phyloP scores from a whole-genome alignment of 2,329 filamentous ascomycete genomes.

The Colletotrichum sojae region DNA sequence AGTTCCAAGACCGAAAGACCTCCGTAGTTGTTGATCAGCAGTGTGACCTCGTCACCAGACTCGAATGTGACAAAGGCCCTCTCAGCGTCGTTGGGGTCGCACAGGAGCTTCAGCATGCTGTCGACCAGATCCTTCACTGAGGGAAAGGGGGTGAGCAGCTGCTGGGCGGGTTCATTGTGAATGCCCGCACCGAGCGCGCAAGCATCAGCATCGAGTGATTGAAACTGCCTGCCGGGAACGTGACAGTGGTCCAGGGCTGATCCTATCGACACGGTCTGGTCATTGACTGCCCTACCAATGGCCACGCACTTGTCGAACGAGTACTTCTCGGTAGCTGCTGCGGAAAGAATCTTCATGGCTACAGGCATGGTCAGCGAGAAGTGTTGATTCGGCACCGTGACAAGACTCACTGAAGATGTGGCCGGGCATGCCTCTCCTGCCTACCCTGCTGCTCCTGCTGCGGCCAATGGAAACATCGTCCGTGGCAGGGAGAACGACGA shows the following conservation, averaged over 20 bases:
- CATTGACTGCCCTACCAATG: constrained; percentile 69
- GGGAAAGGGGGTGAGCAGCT: constrained; percentile 55
- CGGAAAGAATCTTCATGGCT: constrained; percentile 78
- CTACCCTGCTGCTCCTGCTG: constrained; percentile 77
- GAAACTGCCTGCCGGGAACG: constrained; percentile 74
- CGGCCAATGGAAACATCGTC: constrained; percentile 82
- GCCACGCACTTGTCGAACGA: constrained; percentile 69
- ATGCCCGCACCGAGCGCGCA: constrained; percentile 68
- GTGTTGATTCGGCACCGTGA: constrained; percentile 46
- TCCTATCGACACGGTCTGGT: constrained; percentile 76
- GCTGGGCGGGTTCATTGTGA: constrained; percentile 60
- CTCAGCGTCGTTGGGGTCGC: constrained; percentile 66
- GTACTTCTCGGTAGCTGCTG: constrained; percentile 72
- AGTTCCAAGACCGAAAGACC: constrained; percentile 69
- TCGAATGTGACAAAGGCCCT: constrained; percentile 66
- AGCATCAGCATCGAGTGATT: constrained; percentile 56
- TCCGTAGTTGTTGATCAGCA: constrained; percentile 72
- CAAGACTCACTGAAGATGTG: constrained; percentile 63
- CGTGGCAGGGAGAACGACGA: constrained; percentile 79
- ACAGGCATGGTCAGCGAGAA: constrained; percentile 55
- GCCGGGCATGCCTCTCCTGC: constrained; percentile 79
- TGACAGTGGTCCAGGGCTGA: constrained; percentile 80
- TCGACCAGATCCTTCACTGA: constrained; percentile 55
- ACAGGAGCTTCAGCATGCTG: constrained; percentile 66
- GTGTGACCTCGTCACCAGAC: constrained; percentile 59